Evolutionary conservation across 805 yeast species (phyloP).

Genomic region (Yamadazyma nakazawae): DNA sequence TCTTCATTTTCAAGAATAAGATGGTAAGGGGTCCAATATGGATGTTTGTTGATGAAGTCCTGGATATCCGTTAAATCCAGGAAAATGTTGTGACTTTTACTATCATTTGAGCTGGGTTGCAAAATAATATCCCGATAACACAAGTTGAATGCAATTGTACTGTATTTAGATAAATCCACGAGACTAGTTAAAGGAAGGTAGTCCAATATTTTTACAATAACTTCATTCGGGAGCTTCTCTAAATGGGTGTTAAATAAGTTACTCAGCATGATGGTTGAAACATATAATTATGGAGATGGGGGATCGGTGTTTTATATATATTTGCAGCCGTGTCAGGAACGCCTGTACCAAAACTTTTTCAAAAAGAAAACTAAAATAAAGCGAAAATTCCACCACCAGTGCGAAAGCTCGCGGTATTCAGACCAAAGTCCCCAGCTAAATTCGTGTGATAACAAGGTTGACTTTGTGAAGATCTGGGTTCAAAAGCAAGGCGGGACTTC

Average conservation of each 20-base stretch:
- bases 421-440: no score
- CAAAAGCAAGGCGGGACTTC: no score
- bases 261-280: no score
- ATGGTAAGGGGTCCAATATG: slow-evolving; percentile 3
- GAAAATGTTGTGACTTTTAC: background rate
- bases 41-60: background rate
- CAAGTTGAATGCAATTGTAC: slow-evolving; percentile 2
- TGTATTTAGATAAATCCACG: background rate
- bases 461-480: no score
- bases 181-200: slow-evolving; percentile 2
- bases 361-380: background rate
- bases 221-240: slow-evolving; percentile 1
- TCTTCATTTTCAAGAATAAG: slow-evolving; percentile 1
- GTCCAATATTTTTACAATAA: background rate
- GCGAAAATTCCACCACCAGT: no score
- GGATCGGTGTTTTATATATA: background rate
- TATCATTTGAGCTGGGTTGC: no score
- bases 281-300: background rate
- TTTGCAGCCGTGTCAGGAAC: slow-evolving; percentile 1
- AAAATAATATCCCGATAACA: background rate
- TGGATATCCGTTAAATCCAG: background rate
- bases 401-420: no score
- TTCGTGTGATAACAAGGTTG: no score
- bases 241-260: no score
- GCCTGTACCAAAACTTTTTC: background rate